A percentile compares a stretch with the other conserved stretches of the same genome.
phyloP scores from a whole-genome alignment of 2,329 filamentous ascomycete genomes.

The Monosporascus sp. region DNA sequence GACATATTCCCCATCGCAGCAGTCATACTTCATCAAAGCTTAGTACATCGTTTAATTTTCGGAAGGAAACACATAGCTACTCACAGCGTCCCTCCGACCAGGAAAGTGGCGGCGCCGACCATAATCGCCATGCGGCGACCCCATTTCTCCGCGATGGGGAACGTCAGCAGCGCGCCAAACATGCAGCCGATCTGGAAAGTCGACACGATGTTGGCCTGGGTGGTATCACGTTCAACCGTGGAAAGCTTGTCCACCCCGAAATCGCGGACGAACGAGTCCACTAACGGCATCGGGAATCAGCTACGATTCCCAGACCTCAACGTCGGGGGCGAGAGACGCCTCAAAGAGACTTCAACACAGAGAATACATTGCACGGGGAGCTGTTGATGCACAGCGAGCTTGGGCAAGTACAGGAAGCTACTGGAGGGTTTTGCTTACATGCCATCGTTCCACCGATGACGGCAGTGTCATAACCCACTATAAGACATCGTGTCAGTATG shows the following conservation, averaged over 20 bases:
- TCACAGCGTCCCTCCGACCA: conserved; percentile 40
- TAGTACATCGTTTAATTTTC: no score
- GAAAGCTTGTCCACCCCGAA: conserved; percentile 23
- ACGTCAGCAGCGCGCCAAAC: conserved; percentile 48
- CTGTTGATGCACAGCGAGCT: no score
- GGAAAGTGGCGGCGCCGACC: conserved; percentile 42
- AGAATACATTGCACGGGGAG: no score
- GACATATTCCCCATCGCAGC: conserved; percentile 32
- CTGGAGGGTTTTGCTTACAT: neutral
- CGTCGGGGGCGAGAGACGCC: no score
- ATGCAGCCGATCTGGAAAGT: conserved; percentile 52
- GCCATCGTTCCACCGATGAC: conserved; percentile 36
- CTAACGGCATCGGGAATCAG: no score
- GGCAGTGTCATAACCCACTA: conserved; percentile 32
- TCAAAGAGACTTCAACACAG: no score
- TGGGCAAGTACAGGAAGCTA: no score
- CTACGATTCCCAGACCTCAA: no score
- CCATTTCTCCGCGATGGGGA: conserved; percentile 48
- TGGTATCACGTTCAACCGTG: conserved; percentile 22
- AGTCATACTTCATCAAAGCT: conserved; percentile 31
- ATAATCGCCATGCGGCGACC: conserved; percentile 48
- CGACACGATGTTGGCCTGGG: conserved; percentile 29
- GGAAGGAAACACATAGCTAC: no score
- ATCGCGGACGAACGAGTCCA: conserved; percentile 30
- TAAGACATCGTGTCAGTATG: neutral